A percentile compares a stretch with the other conserved stretches of the same genome.
Evolutionary conservation across 2,329 filamentous ascomycete species (phyloP).

Genomic region (Tolypocladium pustulatum): DNA sequence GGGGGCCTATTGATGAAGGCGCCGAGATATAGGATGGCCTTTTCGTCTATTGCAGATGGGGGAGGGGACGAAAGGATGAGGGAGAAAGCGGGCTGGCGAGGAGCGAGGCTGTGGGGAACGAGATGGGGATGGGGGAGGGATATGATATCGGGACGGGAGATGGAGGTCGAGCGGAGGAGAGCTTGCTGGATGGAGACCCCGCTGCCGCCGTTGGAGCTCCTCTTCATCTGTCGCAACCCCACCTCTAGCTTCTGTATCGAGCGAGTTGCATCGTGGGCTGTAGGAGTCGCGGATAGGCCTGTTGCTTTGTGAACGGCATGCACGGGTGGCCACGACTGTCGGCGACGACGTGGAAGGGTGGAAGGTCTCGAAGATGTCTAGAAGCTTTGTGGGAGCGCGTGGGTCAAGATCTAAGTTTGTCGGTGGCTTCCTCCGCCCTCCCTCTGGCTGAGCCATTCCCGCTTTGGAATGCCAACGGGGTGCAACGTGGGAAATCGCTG

Average conservation of each 20-base stretch:
- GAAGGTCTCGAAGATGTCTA: not conserved
- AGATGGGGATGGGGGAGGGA: not conserved
- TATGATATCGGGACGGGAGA: not conserved
- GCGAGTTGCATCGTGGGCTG: not conserved
- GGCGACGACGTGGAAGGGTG: too few species aligned
- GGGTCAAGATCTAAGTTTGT: not conserved
- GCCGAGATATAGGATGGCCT: not conserved
- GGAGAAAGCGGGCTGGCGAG: not conserved
- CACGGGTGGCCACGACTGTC: not conserved
- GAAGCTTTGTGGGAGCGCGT: not conserved
- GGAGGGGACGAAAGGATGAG: not conserved
- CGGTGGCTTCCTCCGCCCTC: not conserved
- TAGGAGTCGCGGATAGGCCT: too few species aligned
- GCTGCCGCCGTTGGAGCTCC: not conserved
- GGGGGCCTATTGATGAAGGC: not conserved
- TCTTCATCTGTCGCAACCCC: constrained; percentile 1
- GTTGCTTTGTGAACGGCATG: not conserved
- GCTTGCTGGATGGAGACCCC: not conserved
- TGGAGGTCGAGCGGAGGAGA: not conserved
- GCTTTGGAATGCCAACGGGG: not conserved
- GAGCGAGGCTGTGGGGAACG: not conserved
- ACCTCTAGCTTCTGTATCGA: constrained; percentile 1
- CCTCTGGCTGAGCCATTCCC: not conserved
- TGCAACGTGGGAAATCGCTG: not conserved
- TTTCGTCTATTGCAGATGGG: not conserved